Evolutionary conservation across 495 filamentous ascomycete species (phyloP).

Genomic region (Recurvomyces mirabilis): DNA sequence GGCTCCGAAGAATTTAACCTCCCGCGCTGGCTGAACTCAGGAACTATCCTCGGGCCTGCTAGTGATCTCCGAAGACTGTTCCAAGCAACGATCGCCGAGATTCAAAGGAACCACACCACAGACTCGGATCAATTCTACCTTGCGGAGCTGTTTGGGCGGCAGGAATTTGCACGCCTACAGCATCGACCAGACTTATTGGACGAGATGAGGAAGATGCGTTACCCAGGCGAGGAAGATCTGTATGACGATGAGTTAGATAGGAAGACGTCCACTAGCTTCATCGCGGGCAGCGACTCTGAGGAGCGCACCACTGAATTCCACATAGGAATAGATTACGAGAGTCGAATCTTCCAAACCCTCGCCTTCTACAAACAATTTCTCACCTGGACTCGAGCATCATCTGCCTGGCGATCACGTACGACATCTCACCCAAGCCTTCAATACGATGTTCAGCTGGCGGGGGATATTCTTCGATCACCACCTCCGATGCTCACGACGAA

Average conservation of each 20-base stretch:
- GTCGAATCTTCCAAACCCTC: slow-evolving; percentile 9
- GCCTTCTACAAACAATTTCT: slow-evolving; percentile 17
- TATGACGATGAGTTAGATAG: background rate
- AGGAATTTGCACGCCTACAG: slow-evolving; percentile 19
- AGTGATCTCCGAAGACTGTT: slow-evolving; percentile 23
- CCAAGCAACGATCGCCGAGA: slow-evolving; percentile 17
- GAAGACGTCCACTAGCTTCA: background rate
- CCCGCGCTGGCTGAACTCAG: slow-evolving; percentile 34
- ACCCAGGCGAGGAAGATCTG: background rate
- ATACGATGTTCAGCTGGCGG: too few species aligned
- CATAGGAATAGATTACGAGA: slow-evolving; percentile 15
- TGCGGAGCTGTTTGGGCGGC: slow-evolving; percentile 25
- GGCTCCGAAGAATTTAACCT: slow-evolving; percentile 34
- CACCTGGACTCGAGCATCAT: too few species aligned
- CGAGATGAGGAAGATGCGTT: background rate
- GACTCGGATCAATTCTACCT: slow-evolving; percentile 25
- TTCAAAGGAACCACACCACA: slow-evolving; percentile 15
- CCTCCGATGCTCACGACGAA: too few species aligned
- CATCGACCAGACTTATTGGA: slow-evolving; percentile 6
- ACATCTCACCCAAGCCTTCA: too few species aligned
- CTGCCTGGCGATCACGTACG: too few species aligned
- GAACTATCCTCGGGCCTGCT: slow-evolving; percentile 27
- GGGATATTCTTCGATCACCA: too few species aligned
- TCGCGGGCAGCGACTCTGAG: too few species aligned
- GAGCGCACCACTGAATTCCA: slow-evolving; percentile 20